A percentile compares a stretch with the other conserved stretches of the same genome.
Conservation (phyloP, 2,329 filamentous ascomycete species). For the Tolypocladium guangdongense region DNA sequence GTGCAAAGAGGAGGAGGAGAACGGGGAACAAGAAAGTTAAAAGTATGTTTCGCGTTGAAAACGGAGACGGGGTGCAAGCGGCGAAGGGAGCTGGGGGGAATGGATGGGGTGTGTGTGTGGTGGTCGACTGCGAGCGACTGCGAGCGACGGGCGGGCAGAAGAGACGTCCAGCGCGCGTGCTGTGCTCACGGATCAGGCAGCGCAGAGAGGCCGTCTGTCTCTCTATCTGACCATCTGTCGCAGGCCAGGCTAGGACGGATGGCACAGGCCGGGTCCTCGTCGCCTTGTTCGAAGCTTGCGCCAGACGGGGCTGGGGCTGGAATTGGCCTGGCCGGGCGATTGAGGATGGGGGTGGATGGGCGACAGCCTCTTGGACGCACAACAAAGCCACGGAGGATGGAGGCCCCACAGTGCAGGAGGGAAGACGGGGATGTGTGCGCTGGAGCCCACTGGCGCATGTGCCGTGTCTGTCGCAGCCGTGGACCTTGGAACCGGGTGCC, state of each 20-base stretch:
- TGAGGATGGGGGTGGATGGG: too few species aligned
- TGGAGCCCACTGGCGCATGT: not conserved
- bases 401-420: not conserved
- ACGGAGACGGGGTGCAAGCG: not conserved
- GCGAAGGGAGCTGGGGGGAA: not conserved
- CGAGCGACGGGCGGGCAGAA: not conserved
- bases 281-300: conserved; percentile 5
- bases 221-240: not conserved
- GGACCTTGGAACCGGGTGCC: too few species aligned
- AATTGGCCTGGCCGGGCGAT: not conserved
- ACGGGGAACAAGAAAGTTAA: not conserved
- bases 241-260: not conserved
- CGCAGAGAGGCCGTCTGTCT: too few species aligned
- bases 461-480: not conserved
- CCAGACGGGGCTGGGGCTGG: conserved; percentile 4
- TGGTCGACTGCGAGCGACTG: not conserved
- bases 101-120: not conserved
- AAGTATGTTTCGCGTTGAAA: not conserved
- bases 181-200: not conserved
- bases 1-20: not conserved
- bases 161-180: not conserved
- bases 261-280: conserved; percentile 1
- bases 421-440: not conserved
- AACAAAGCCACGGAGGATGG: not conserved
- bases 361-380: not conserved